Conservation (phyloP, 2,329 filamentous ascomycete genomes). For the Fusarium coicis region DNA sequence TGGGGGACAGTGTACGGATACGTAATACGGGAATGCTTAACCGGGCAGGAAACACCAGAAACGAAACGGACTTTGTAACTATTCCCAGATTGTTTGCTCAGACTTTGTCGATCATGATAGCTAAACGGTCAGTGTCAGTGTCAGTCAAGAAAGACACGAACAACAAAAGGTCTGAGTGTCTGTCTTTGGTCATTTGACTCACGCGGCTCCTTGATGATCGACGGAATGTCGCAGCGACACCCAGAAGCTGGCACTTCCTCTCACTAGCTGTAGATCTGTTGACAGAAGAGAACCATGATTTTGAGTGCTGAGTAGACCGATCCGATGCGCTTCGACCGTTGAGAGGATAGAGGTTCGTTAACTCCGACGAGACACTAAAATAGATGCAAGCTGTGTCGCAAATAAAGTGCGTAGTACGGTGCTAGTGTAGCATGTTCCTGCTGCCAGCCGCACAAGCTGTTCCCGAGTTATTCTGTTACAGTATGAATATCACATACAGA, state of each 20-base stretch:
- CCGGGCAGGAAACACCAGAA: neutral
- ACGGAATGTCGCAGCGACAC: constrained; percentile 8
- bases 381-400: constrained; percentile 5
- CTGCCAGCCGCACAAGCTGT: neutral
- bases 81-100: constrained; percentile 1
- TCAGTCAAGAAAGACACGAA: neutral
- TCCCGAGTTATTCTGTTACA: neutral
- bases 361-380: constrained; percentile 12
- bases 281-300: neutral
- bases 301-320: neutral
- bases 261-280: constrained; percentile 12
- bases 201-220: constrained; percentile 26
- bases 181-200: neutral
- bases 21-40: constrained; percentile 14
- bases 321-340: neutral
- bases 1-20: neutral
- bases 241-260: neutral
- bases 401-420: constrained; percentile 10
- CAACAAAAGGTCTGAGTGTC: neutral
- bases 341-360: neutral
- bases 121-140: neutral
- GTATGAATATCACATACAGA: neutral
- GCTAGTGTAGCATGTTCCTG: constrained; percentile 17
- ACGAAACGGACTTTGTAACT: neutral
- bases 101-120: constrained; percentile 15